These are phyloP conservation scores for Rhypophila decipiens DNA, from an alignment of 495 filamentous ascomycete species.

Conservation along the genomic window DNA sequence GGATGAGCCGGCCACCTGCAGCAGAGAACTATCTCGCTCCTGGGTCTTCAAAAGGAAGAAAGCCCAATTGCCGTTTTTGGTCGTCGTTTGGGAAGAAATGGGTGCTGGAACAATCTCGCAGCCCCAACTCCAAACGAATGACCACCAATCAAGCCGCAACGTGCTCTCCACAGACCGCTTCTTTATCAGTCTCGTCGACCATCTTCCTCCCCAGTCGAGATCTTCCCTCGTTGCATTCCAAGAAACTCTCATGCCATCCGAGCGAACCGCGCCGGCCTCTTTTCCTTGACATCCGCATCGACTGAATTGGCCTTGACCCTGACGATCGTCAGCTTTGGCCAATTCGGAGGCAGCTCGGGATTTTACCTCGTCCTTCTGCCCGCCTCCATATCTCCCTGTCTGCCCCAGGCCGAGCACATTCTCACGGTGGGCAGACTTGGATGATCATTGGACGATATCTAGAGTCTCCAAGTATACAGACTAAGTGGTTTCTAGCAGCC, in stretches of 20 bases:
- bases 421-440: too few species aligned
- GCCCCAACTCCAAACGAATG: slow-evolving; percentile 10
- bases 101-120: slow-evolving; percentile 6
- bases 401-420: too few species aligned
- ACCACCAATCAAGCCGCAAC: slow-evolving; percentile 30
- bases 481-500: too few species aligned
- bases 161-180: slow-evolving; percentile 23
- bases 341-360: not conserved
- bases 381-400: too few species aligned
- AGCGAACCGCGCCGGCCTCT: not conserved
- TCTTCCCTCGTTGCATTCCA: not conserved
- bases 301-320: too few species aligned
- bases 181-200: not conserved
- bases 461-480: too few species aligned
- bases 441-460: too few species aligned
- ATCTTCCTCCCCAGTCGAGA: not conserved
- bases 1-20: too few species aligned
- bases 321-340: not conserved
- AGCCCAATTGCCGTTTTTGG: slow-evolving; percentile 3
- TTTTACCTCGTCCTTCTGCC: not conserved
- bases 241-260: not conserved
- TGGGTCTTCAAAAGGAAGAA: too few species aligned
- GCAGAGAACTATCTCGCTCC: too few species aligned
- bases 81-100: not conserved
- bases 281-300: too few species aligned